A percentile compares a stretch with the other conserved stretches of the same genome.
phyloP scores from a whole-genome alignment of 306 rosid species.

The Prunus mongolica region DNA sequence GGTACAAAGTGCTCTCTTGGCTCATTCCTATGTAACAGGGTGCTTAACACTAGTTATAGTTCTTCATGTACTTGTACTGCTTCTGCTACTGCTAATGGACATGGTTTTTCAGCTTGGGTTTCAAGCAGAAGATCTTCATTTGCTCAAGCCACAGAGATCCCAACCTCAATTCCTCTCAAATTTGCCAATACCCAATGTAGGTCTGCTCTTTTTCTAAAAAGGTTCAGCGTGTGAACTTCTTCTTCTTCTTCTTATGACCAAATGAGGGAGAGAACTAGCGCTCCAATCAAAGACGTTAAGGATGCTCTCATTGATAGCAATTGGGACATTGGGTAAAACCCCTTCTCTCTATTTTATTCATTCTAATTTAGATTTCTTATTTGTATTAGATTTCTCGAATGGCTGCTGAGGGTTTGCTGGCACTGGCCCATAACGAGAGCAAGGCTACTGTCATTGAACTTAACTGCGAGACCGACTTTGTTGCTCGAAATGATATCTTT shows the following conservation, averaged over 20 bases:
- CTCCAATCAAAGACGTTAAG: constrained; percentile 88
- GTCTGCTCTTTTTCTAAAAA: constrained; percentile 29
- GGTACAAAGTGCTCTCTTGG: constrained; percentile 34
- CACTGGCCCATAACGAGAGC: no score
- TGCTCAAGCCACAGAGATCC: constrained; percentile 1
- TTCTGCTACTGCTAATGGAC: no score
- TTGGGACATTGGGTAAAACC: constrained; percentile 68
- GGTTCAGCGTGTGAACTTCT: constrained; percentile 24
- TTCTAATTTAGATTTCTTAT: neutral
- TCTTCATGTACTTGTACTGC: no score
- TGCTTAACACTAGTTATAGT: no score
- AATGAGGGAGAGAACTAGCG: constrained; percentile 77
- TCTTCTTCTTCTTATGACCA: constrained; percentile 38
- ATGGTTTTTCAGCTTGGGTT: no score
- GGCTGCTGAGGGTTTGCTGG: no score
- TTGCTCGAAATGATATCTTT: constrained; percentile 86
- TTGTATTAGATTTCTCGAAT: neutral
- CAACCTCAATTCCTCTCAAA: constrained; percentile 11
- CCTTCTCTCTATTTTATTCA: neutral
- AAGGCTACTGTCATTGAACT: constrained; percentile 74
- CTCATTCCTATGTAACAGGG: constrained; percentile 16
- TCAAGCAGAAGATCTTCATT: no score
- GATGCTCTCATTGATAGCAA: constrained; percentile 69
- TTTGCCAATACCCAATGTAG: constrained; percentile 19
- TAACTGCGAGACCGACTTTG: constrained; percentile 94